Evolutionary conservation across 495 filamentous ascomycete species (phyloP), one percentile per base, ranked within the genome.

Genomic region (Xylaria cubensis): DNA sequence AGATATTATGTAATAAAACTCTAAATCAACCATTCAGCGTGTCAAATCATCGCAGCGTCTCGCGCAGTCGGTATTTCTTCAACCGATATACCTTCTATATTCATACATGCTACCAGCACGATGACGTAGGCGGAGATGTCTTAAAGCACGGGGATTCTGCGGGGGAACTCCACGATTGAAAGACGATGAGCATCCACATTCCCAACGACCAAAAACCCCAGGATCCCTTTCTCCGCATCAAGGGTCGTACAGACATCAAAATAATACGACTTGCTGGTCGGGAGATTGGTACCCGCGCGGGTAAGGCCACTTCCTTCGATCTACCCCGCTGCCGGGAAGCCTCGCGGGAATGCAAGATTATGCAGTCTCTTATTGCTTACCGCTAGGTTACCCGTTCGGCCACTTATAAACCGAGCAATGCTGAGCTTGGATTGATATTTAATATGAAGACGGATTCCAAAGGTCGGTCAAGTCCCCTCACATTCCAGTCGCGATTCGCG

Each of bases 131-230:
- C 29, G 19, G 58, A 41, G 19, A 39, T 21, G 58, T 61, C 32
- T 41, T 2, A 4, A 26, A 29, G 24, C 9, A 9, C 21, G 53
- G 24, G 26, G 17, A 17, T 55, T 56, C 8, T 61, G 58, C 58
- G 58, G 58, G 55, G 58, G 34, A 61, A n/a, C 58, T 61, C 58
- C 58, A n/a, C 34, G 56, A 36, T 36, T 61, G 17, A 17, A 59
- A 39, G 39, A 13, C 12, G 39, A 42, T 9, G 39, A 42, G 39
- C 39, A 42, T 42, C 39, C 39, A 42, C 39, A 42, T 42, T 42
- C 39, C 39, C 39, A 13, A 19, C 12, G 5, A 50, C 3, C 32
- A 10, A 59, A 7, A 59, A 17, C 29, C 29, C 56, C 34, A 36
- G n/a, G 56, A 8, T 29, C 26, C 36, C 39, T 7, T 56, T 56